A percentile compares a stretch with the other conserved stretches of the same genome.
Conservation (phyloP, 768 basidiomycete genomes). For the Termitomyces sp. region DNA sequence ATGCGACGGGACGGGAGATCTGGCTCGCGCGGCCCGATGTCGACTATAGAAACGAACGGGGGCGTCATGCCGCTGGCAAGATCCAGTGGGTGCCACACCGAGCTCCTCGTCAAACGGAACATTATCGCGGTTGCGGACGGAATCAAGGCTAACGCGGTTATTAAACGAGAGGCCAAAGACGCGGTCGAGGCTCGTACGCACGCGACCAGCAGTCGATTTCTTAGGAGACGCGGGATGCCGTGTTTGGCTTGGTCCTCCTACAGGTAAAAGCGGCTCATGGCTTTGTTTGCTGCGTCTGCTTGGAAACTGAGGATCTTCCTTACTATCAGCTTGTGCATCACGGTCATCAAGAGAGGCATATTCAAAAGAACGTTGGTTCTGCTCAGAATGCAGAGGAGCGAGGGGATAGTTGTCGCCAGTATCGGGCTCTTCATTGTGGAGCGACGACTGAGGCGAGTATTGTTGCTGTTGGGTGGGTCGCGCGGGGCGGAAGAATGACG, state of each 20-base stretch:
- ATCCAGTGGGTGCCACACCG: constrained; percentile 3
- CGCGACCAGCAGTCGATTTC: constrained; percentile 23
- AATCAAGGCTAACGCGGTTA: constrained; percentile 49
- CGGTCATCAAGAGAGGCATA: constrained; percentile 10
- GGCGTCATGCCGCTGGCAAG: constrained; percentile 15
- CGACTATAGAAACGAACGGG: constrained; percentile 21
- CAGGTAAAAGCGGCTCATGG: constrained; percentile 68
- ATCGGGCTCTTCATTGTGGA: constrained; percentile 14
- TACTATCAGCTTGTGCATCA: constrained; percentile 1
- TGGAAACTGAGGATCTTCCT: constrained; percentile 21
- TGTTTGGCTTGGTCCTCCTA: constrained; percentile 27
- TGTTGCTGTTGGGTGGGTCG: constrained; percentile 45
- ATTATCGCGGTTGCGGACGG: constrained; percentile 24
- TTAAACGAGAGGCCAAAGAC: constrained; percentile 46
- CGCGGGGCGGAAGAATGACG: constrained; percentile 73
- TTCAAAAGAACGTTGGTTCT: constrained; percentile 9
- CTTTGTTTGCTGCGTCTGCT: constrained; percentile 52
- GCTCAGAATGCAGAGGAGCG: constrained; percentile 2
- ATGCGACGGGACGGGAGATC: constrained; percentile 18
- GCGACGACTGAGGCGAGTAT: constrained; percentile 36
- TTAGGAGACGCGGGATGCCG: constrained; percentile 20
- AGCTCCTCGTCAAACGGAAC: constrained; percentile 9
- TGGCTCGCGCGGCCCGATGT: constrained; percentile 6
- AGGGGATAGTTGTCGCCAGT: constrained; percentile 11
- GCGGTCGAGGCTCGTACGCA: constrained; percentile 59